phyloP scores from a whole-genome alignment of 805 yeast genomes.

The Ogataea methylovora region DNA sequence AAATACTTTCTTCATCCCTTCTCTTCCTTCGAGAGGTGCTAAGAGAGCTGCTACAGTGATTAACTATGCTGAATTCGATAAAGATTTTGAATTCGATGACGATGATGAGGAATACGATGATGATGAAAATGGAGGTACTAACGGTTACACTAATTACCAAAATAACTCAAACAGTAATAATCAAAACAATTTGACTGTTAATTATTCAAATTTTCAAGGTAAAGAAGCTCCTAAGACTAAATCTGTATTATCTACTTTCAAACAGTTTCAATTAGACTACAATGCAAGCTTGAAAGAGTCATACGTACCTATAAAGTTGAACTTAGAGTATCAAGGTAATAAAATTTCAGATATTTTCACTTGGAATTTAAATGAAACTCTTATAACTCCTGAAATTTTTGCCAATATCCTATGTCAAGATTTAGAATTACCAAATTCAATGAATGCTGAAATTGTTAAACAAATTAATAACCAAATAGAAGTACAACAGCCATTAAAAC shows the following conservation, averaged over 20 bases:
- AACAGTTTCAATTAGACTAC: slow-evolving; percentile 24
- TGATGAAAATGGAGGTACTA: slow-evolving; percentile 35
- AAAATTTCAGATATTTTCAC: slow-evolving; percentile 56
- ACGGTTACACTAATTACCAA: slow-evolving; percentile 1
- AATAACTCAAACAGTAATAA: slow-evolving; percentile 4
- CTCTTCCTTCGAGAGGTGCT: slow-evolving; percentile 70
- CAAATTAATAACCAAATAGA: slow-evolving; percentile 77
- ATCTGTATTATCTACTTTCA: slow-evolving; percentile 20
- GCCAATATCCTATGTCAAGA: slow-evolving; percentile 77
- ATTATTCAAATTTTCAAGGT: slow-evolving; percentile 25
- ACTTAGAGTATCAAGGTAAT: slow-evolving; percentile 50
- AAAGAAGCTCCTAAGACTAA: slow-evolving; percentile 34
- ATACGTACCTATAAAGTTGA: slow-evolving; percentile 61
- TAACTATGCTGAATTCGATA: slow-evolving; percentile 80
- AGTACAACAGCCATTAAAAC: slow-evolving; percentile 57
- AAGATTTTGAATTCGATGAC: slow-evolving; percentile 29
- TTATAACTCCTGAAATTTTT: slow-evolving; percentile 64
- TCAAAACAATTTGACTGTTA: slow-evolving; percentile 10
- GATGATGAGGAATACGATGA: slow-evolving; percentile 27
- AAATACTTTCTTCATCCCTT: slow-evolving; percentile 64
- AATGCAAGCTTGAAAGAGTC: slow-evolving; percentile 32
- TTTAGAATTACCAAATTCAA: slow-evolving; percentile 64
- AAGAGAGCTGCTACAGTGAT: slow-evolving; percentile 61
- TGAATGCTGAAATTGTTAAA: slow-evolving; percentile 55
- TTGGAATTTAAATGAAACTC: slow-evolving; percentile 65